Percentiles rank a stretch among this genome's conserved stretches.
Evolutionary conservation across 768 basidiomycete species (phyloP).

Genomic region (button mushroom (Agaricus bisporus)): DNA sequence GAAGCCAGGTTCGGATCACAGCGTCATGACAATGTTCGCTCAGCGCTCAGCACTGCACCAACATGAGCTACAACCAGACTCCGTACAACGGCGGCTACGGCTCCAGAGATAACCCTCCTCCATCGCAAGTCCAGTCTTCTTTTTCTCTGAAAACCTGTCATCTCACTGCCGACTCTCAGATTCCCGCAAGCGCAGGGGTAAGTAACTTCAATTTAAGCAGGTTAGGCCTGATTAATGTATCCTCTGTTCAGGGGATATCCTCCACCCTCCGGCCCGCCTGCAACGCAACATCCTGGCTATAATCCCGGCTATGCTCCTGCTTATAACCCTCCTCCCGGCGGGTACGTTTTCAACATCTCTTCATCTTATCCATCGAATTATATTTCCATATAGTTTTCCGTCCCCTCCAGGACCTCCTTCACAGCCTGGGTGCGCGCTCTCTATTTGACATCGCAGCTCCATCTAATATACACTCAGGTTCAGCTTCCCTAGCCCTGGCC

Average conservation of each 20-base stretch:
- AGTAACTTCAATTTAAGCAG: not conserved
- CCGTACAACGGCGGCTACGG: not conserved
- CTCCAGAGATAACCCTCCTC: not conserved
- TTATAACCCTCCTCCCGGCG: conserved; percentile 18
- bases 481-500: conserved; percentile 8
- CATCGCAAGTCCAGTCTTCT: not conserved
- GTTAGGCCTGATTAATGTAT: not conserved
- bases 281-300: conserved; percentile 22
- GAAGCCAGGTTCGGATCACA: too few relatives aligned
- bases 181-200: conserved; percentile 24
- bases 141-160: too few relatives aligned
- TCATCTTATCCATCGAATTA: not conserved
- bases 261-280: conserved; percentile 14
- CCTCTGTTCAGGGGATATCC: conserved; percentile 8
- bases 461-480: not conserved
- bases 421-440: conserved; percentile 3
- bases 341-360: conserved; percentile 3
- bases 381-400: conserved; percentile 11
- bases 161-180: conserved; percentile 8
- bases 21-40: too few relatives aligned
- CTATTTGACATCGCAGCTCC: not conserved
- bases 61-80: not conserved
- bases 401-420: conserved; percentile 16
- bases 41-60: not conserved
- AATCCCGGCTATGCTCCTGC: conserved; percentile 37